Conservation (phyloP, 140 eudicot genomes). For the Flaveria floridana region DNA sequence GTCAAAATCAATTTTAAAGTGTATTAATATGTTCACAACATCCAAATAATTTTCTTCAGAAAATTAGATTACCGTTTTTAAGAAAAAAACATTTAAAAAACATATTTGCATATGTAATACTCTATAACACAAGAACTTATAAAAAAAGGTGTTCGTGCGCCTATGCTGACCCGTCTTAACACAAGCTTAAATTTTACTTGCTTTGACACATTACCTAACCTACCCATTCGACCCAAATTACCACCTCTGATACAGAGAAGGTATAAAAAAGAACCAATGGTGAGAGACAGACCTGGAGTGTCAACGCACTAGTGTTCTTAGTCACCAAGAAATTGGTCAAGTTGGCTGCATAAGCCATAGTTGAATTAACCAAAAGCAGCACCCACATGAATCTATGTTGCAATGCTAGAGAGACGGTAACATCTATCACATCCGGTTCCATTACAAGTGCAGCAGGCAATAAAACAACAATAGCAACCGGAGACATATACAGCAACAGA, state of each 20-base stretch:
- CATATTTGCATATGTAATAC: not conserved
- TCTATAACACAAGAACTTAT: not conserved
- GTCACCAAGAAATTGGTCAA: slow-evolving; percentile 95
- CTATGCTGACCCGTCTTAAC: not conserved
- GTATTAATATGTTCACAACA: not conserved
- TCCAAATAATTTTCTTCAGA: not conserved
- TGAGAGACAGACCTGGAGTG: slow-evolving; percentile 72
- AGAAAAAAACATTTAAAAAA: not conserved
- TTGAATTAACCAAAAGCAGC: slow-evolving; percentile 69
- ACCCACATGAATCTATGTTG: slow-evolving; percentile 78
- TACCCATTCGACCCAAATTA: too few species aligned
- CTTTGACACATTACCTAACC: not conserved
- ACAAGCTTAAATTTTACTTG: not conserved
- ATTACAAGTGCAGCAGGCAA: slow-evolving; percentile 76
- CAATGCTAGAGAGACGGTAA: slow-evolving; percentile 51
- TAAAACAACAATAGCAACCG: slow-evolving; percentile 76
- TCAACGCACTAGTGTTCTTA: slow-evolving; percentile 93
- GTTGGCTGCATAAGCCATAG: slow-evolving; percentile 92
- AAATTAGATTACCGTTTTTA: not conserved
- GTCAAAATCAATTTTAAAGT: not conserved
- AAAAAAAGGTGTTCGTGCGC: not conserved
- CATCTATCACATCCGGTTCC: slow-evolving; percentile 90
- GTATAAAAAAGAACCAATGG: slow-evolving; percentile 17
- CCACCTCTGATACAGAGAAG: not conserved
- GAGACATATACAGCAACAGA: slow-evolving; percentile 95